Percentiles rank a stretch among this genome's conserved stretches.
Conservation (phyloP, 139 green algal genomes). For the Volvox africanus region DNA sequence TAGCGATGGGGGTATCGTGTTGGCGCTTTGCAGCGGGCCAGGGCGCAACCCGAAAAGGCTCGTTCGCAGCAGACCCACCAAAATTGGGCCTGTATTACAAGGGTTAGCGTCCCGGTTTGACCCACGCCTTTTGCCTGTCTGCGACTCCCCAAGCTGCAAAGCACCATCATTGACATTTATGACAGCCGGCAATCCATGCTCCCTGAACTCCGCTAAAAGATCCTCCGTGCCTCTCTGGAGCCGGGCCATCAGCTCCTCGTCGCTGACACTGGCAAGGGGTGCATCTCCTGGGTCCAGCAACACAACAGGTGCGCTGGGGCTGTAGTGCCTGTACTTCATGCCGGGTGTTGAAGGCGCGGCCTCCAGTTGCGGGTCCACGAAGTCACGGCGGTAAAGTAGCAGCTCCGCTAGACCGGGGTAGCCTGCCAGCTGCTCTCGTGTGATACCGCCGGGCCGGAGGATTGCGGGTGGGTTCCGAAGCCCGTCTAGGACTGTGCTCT, state of each 20-base stretch:
- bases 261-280: conserved; percentile 2
- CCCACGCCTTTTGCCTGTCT: too few relatives aligned
- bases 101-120: too few relatives aligned
- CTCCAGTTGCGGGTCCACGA: conserved; percentile 64
- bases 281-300: conserved; percentile 25
- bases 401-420: conserved; percentile 54
- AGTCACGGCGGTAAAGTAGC: conserved; percentile 64
- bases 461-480: conserved; percentile 63
- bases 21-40: neutral
- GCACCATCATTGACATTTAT: too few relatives aligned
- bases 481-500: conserved; percentile 67
- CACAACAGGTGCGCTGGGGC: conserved; percentile 55
- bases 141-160: too few relatives aligned
- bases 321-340: conserved; percentile 83
- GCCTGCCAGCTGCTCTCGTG: conserved; percentile 56
- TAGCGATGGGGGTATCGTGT: too few relatives aligned
- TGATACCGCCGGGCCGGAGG: conserved; percentile 68
- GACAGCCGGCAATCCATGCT: too few relatives aligned
- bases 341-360: conserved; percentile 66
- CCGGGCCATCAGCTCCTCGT: conserved; percentile 31
- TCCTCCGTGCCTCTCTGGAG: neutral
- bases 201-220: conserved; percentile 1
- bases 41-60: neutral
- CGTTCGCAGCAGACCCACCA: conserved; percentile 42
- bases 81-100: neutral